phyloP scores from a whole-genome alignment of 306 rosid species.

The Ochetophila trinervis region DNA sequence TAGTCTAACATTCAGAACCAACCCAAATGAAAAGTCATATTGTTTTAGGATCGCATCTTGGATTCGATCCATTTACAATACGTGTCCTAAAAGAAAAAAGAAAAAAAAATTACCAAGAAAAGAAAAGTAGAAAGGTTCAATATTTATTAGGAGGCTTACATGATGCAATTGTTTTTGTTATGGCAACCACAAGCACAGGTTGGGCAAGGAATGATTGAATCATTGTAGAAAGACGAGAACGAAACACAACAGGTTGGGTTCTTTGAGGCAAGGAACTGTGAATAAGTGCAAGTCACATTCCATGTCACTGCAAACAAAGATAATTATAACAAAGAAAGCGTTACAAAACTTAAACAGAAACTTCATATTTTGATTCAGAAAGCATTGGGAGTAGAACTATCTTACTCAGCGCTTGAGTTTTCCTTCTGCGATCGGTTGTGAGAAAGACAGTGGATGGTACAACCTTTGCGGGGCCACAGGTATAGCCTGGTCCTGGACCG shows the following conservation, averaged over 20 bases:
- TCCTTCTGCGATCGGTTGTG: slow-evolving; percentile 65
- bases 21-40: not conserved
- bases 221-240: slow-evolving; percentile 84
- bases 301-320: slow-evolving; percentile 70
- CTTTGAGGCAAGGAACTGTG: slow-evolving; percentile 83
- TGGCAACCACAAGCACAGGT: slow-evolving; percentile 92
- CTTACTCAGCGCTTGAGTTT: slow-evolving; percentile 82
- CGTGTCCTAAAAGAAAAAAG: too few species aligned
- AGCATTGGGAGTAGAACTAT: not conserved
- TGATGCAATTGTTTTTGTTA: slow-evolving; percentile 60
- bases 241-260: slow-evolving; percentile 94
- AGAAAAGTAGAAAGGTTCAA: too few species aligned
- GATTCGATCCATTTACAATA: not conserved
- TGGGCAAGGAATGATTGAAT: slow-evolving; percentile 71
- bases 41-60: not conserved
- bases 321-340: not conserved
- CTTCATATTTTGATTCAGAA: not conserved
- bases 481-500: slow-evolving; percentile 87
- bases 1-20: not conserved
- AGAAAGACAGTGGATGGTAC: slow-evolving; percentile 70
- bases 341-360: not conserved
- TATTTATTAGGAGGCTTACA: slow-evolving; percentile 46
- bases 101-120: too few species aligned
- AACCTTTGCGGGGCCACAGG: slow-evolving; percentile 81
- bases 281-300: slow-evolving; percentile 93